These are phyloP conservation scores for Cladophialophora psammophila DNA, from an alignment of 2,329 filamentous ascomycete genomes.

Conservation along the genomic window DNA sequence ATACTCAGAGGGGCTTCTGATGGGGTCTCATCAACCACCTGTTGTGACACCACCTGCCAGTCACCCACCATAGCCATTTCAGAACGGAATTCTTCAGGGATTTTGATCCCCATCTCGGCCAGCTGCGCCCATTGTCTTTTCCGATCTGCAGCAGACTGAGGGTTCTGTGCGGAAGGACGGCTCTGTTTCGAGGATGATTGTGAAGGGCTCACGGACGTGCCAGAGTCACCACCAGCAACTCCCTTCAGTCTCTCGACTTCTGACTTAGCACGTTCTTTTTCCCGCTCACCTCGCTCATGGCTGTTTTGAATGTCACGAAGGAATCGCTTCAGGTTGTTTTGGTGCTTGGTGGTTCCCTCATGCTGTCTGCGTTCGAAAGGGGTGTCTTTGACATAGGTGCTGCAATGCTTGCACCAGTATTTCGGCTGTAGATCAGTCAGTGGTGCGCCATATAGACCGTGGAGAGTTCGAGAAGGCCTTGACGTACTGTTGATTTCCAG, in stretches of 20 bases:
- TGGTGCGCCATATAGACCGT: conserved; percentile 3
- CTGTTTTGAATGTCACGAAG: conserved; percentile 85
- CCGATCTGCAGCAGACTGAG: conserved; percentile 67
- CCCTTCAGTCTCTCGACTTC: conserved; percentile 89
- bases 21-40: conserved; percentile 41
- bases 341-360: conserved; percentile 84
- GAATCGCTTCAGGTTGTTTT: conserved; percentile 85
- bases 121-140: conserved; percentile 88
- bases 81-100: conserved; percentile 78
- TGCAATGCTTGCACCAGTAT: conserved; percentile 99
- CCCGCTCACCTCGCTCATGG: conserved; percentile 80
- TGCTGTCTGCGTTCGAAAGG: conserved; percentile 88
- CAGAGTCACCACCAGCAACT: conserved; percentile 61
- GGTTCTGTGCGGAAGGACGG: conserved; percentile 44
- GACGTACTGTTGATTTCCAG: conserved; percentile 86
- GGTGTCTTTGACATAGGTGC: conserved; percentile 87
- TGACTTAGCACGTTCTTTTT: conserved; percentile 80
- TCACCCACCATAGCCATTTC: conserved; percentile 90
- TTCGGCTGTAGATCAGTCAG: conserved; percentile 65
- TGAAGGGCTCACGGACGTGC: conserved; percentile 45
- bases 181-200: conserved; percentile 41
- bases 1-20: conserved; percentile 52
- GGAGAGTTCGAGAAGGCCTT: neutral
- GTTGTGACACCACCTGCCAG: conserved; percentile 74
- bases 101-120: conserved; percentile 81